Base-by-base conservation (phyloP, 495 filamentous ascomycete genomes). In the Neurospora intermedia region DNA sequence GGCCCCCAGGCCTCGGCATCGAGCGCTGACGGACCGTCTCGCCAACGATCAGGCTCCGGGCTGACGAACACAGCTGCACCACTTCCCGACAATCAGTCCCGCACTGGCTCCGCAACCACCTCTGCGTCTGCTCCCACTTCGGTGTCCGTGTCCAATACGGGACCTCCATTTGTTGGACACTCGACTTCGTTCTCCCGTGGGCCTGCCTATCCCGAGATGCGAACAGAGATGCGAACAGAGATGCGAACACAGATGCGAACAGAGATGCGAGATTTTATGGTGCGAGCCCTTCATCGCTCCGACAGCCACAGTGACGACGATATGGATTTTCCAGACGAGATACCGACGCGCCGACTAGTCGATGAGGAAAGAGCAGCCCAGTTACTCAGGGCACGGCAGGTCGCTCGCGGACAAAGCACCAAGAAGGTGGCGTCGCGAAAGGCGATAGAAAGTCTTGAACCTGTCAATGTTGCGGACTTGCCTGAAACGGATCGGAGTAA, bases 401-500 rank as follows among this genome's bases (percentile, higher is more conserved):
- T 82, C 3, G 74, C 82, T 59, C 82, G 82, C 69, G 85, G 80
- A 69, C 81, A 81, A 54, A 72, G 80, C 66, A 76, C 75, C 4
- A 80, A 70, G 59, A 86, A 85, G 73, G 80, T 88, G 6, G 83
- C 85, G 3, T 85, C 85, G 4, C 84, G 77, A 73, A 82, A 80
- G 27, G 84, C 85, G 2, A 73, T 87, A n/a, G 78, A 77, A 15
- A 80, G 83, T 15, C 80, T 88, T 1, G 79, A 86, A 74, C 82
- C 77, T 69, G 81, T 88, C 7, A 72, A 83, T 31, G 74, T 85
- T 6, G 72, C 79, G 8, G 80, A 80, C 20, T 75, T 88, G 1
- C 77, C 83, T 9, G 85, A 83, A 73, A 78, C 73, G 27, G 86
- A 87, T 72, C 75, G 80, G 74, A 85, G 86, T 88, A 79, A 81